phyloP scores from a whole-genome alignment of 2,329 filamentous ascomycete species.

The Thelonectria olida region DNA sequence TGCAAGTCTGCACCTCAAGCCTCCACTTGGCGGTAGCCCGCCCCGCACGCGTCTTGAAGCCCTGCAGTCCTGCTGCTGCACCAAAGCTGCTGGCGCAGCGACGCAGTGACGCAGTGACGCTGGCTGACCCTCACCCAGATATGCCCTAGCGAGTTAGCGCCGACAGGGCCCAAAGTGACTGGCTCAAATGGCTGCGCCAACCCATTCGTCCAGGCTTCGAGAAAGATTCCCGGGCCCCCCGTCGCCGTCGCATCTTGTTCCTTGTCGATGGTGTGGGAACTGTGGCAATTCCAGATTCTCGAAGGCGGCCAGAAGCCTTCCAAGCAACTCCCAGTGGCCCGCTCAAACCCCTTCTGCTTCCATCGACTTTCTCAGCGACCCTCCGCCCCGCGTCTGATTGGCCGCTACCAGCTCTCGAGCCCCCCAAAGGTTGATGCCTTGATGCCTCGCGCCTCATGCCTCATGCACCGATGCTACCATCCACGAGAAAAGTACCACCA shows the following conservation, averaged over 20 bases:
- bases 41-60: constrained; percentile 6
- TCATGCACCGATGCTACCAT: background rate
- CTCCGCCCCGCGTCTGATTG: background rate
- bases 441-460: constrained; percentile 12
- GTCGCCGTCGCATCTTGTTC: constrained; percentile 25
- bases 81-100: constrained; percentile 6
- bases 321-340: constrained; percentile 31
- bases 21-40: constrained; percentile 1
- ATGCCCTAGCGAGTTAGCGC: constrained; percentile 2
- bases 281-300: constrained; percentile 39
- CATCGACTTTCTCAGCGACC: background rate
- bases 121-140: background rate
- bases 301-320: constrained; percentile 41
- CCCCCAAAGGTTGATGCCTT: constrained; percentile 11
- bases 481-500: background rate
- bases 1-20: background rate
- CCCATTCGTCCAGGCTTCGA: constrained; percentile 39
- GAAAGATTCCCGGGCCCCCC: constrained; percentile 38
- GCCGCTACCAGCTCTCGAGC: background rate
- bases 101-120: constrained; percentile 10
- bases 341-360: constrained; percentile 18
- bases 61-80: background rate
- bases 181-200: constrained; percentile 8
- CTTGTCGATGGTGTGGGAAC: constrained; percentile 31
- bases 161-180: constrained; percentile 3